A percentile compares a stretch with the other conserved stretches of the same genome.
Evolutionary conservation across 257 asterid species (phyloP).

Genomic region (Osmanthus fragrans): DNA sequence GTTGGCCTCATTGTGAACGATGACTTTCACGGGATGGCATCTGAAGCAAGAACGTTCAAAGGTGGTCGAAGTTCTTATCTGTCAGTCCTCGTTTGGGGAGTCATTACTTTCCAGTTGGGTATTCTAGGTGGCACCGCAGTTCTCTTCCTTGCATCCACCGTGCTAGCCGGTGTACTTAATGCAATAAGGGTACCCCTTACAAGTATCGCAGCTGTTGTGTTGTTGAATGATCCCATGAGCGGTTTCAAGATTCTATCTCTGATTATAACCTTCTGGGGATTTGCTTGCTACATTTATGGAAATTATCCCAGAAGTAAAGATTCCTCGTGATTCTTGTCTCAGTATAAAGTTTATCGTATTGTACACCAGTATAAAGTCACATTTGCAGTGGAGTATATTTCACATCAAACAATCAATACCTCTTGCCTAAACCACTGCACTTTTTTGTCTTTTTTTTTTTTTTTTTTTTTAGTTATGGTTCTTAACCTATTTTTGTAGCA

Average conservation of each 20-base stretch:
- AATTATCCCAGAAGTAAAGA: conserved; percentile 43
- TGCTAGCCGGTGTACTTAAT: conserved; percentile 88
- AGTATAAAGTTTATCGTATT: background rate
- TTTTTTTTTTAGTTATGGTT: background rate
- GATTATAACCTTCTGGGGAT: conserved; percentile 86
- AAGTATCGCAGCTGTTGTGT: conserved; percentile 71
- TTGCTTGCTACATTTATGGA: conserved; percentile 74
- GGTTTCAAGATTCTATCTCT: conserved; percentile 87
- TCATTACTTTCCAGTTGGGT: conserved; percentile 77
- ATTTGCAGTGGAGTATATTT: background rate
- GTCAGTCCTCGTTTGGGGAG: conserved; percentile 75
- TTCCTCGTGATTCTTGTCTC: conserved; percentile 14
- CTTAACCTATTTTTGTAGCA: background rate
- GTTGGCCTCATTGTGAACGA: conserved; percentile 58
- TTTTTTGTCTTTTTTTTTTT: background rate
- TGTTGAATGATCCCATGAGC: conserved; percentile 82
- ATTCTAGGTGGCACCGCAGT: conserved; percentile 77
- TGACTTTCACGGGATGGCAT: conserved; percentile 57
- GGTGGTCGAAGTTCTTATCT: conserved; percentile 63
- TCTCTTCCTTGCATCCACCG: conserved; percentile 77
- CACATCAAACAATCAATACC: background rate
- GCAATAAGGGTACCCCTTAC: conserved; percentile 84
- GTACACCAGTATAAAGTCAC: background rate
- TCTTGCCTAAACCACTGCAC: background rate
- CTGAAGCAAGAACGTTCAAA: conserved; percentile 56